These are phyloP conservation scores for Alternaria ethzedia DNA, from an alignment of 2,329 filamentous ascomycete species.

Conservation along the genomic window DNA sequence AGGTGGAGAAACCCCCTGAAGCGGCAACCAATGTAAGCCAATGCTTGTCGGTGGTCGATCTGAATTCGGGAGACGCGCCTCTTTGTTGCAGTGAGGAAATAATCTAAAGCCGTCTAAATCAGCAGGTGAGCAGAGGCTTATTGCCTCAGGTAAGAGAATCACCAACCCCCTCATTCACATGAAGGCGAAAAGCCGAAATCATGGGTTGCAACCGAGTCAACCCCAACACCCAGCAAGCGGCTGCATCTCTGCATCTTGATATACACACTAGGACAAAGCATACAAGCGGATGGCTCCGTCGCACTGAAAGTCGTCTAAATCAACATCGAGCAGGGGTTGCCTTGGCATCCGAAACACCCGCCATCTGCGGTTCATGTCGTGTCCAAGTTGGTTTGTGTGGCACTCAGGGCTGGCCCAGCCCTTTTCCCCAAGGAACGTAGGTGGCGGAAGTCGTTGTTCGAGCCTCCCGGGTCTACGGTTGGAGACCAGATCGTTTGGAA, in stretches of 20 bases:
- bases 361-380: neutral
- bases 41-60: constrained; percentile 18
- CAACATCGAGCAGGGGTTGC: neutral
- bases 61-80: constrained; percentile 20
- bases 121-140: constrained; percentile 25
- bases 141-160: constrained; percentile 15
- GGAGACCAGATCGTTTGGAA: neutral
- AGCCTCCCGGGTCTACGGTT: neutral
- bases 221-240: neutral
- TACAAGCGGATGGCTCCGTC: neutral
- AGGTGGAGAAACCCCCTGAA: constrained; percentile 7
- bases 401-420: neutral
- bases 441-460: neutral
- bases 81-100: constrained; percentile 16
- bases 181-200: constrained; percentile 7
- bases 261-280: neutral
- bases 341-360: neutral
- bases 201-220: neutral
- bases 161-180: constrained; percentile 27
- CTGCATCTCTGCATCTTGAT: neutral
- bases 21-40: constrained; percentile 22
- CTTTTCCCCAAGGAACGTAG: neutral
- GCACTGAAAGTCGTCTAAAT: neutral
- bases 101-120: constrained; percentile 15
- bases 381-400: neutral